Conservation (phyloP, 176 grass and related monocot genomes). For the Aegilops sharonensis region DNA sequence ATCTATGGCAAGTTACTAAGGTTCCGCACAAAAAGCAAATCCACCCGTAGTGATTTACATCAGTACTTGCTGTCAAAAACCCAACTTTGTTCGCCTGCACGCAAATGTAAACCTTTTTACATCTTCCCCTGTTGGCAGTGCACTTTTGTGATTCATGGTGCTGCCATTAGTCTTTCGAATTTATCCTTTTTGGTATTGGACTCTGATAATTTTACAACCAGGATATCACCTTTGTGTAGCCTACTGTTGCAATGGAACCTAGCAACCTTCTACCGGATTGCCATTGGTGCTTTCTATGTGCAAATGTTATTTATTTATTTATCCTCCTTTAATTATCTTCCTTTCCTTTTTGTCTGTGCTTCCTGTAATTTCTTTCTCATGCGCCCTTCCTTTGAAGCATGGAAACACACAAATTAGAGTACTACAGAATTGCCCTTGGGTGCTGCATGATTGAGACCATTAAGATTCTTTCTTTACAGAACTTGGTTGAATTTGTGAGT, state of each 20-base stretch:
- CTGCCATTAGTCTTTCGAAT: not conserved
- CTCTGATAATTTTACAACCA: slow-evolving; percentile 21
- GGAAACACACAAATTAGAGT: too few species aligned
- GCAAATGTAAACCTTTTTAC: slow-evolving; percentile 13
- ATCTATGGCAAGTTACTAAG: not conserved
- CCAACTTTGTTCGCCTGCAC: slow-evolving; percentile 9
- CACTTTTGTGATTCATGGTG: slow-evolving; percentile 20
- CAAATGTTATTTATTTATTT: not conserved
- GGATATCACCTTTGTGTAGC: not conserved
- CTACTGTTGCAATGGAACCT: not conserved
- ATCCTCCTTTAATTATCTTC: not conserved
- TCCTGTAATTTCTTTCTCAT: too few species aligned
- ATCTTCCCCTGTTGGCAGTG: slow-evolving; percentile 17
- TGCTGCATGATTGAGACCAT: too few species aligned
- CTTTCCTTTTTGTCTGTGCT: not conserved
- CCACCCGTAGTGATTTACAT: too few species aligned
- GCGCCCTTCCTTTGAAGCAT: too few species aligned
- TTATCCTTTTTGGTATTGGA: not conserved
- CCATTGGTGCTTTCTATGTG: not conserved
- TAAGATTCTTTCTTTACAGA: not conserved
- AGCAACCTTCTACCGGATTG: not conserved
- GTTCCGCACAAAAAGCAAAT: too few species aligned
- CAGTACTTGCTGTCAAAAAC: not conserved
- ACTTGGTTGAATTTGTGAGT: not conserved
- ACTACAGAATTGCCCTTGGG: too few species aligned